phyloP scores from a whole-genome alignment of 2,329 filamentous ascomycete genomes.

The Talaromyces sp. region DNA sequence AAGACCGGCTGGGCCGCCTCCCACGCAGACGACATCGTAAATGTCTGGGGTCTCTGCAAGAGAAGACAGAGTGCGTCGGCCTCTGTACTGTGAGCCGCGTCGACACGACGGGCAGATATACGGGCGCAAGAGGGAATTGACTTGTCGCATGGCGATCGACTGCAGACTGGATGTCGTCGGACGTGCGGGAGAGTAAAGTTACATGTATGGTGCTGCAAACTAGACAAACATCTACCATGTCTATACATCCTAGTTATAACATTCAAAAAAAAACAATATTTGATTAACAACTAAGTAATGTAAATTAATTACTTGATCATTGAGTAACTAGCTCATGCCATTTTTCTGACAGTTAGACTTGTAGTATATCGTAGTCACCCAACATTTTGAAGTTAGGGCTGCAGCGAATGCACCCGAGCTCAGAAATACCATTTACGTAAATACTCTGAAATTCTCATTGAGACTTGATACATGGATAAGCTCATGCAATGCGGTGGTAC shows the following conservation, averaged over 20 bases:
- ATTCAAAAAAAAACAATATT: neutral
- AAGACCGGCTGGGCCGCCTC: conserved; percentile 82
- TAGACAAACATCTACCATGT: neutral
- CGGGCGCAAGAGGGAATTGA: conserved; percentile 24
- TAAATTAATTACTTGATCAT: neutral
- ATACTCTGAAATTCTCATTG: neutral
- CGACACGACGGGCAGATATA: conserved; percentile 40
- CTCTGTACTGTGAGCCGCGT: conserved; percentile 18
- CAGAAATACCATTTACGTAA: no score
- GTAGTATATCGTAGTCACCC: neutral
- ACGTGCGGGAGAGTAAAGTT: neutral
- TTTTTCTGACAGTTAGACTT: neutral
- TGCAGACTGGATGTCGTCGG: conserved; percentile 10
- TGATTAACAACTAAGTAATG: neutral
- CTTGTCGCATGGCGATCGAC: neutral
- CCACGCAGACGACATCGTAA: conserved; percentile 90
- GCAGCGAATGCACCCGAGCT: neutral
- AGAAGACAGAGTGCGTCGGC: conserved; percentile 28
- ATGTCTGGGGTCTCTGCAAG: conserved; percentile 57
- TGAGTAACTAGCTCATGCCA: neutral
- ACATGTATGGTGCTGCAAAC: neutral
- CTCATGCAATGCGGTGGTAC: neutral
- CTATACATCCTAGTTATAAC: neutral
- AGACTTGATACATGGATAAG: neutral
- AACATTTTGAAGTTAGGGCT: neutral